Evolutionary conservation across 805 yeast genomes (phyloP).

Genomic region (Candida suzukii): DNA sequence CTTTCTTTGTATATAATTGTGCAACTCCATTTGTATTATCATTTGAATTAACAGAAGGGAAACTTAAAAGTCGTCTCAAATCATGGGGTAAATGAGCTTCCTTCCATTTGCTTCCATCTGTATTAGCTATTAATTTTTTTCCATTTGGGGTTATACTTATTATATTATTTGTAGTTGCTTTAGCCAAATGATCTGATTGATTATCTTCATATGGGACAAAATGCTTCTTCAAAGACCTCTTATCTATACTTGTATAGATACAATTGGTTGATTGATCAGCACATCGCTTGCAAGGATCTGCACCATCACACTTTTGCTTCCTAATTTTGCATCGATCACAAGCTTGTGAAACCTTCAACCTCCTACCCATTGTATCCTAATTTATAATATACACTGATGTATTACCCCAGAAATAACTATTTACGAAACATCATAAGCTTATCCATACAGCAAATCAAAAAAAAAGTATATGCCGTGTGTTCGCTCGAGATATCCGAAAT

Average conservation of each 20-base stretch:
- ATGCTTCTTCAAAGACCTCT: slow-evolving; percentile 7
- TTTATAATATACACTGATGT: too few relatives aligned
- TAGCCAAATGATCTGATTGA: too few relatives aligned
- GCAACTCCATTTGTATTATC: background rate
- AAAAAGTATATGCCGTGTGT: too few relatives aligned
- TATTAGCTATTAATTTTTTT: slow-evolving; percentile 8
- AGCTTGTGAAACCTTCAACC: slow-evolving; percentile 35
- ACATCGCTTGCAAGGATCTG: slow-evolving; percentile 9
- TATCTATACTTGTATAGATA: slow-evolving; percentile 10
- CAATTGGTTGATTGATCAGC: slow-evolving; percentile 15
- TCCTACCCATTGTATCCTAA: too few relatives aligned
- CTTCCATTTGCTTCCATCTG: slow-evolving; percentile 1
- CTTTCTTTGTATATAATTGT: background rate
- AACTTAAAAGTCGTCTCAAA: slow-evolving; percentile 6
- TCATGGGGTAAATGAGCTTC: slow-evolving; percentile 4
- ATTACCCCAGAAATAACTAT: too few relatives aligned
- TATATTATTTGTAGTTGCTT: background rate
- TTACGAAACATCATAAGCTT: too few relatives aligned
- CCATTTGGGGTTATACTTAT: background rate
- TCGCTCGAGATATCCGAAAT: too few relatives aligned
- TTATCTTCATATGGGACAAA: too few relatives aligned
- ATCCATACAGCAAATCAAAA: too few relatives aligned
- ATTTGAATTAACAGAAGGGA: slow-evolving; percentile 2
- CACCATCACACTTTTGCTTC: slow-evolving; percentile 20
- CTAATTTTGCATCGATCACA: slow-evolving; percentile 40